Conservation (phyloP, 2,329 filamentous ascomycete species). For the Aspergillus sp. region DNA sequence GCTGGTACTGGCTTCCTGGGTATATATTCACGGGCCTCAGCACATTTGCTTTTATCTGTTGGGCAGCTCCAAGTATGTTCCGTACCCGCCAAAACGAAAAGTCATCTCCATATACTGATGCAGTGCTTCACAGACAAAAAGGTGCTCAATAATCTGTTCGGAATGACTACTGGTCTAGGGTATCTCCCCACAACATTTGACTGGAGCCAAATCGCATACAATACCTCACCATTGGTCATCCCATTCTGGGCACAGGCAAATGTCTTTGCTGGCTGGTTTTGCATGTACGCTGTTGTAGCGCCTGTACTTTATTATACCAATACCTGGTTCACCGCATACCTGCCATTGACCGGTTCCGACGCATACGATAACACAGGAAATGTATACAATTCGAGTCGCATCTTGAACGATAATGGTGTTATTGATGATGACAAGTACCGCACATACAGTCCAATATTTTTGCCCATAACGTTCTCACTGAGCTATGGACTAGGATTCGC, state of each 20-base stretch:
- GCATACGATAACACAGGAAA: conserved; percentile 39
- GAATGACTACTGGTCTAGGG: conserved; percentile 31
- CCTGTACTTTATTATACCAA: conserved; percentile 27
- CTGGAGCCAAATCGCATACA: conserved; percentile 36
- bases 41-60: conserved; percentile 32
- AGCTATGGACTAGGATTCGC: conserved; percentile 54
- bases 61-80: conserved; percentile 36
- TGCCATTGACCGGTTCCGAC: conserved; percentile 21
- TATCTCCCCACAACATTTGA: conserved; percentile 47
- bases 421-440: conserved; percentile 53
- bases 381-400: conserved; percentile 49
- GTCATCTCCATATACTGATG: neutral
- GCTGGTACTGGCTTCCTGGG: conserved; percentile 23
- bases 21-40: conserved; percentile 23
- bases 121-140: conserved; percentile 22
- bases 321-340: conserved; percentile 21
- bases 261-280: conserved; percentile 31
- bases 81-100: no score
- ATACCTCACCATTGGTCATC: conserved; percentile 15
- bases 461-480: conserved; percentile 47
- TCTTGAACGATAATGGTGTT: conserved; percentile 44
- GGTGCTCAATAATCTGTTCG: conserved; percentile 37
- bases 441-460: conserved; percentile 53
- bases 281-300: conserved; percentile 29
- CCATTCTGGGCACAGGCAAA: conserved; percentile 34